Conservation (phyloP, 345 rosid genomes). For the Citrus cavaleriei region DNA sequence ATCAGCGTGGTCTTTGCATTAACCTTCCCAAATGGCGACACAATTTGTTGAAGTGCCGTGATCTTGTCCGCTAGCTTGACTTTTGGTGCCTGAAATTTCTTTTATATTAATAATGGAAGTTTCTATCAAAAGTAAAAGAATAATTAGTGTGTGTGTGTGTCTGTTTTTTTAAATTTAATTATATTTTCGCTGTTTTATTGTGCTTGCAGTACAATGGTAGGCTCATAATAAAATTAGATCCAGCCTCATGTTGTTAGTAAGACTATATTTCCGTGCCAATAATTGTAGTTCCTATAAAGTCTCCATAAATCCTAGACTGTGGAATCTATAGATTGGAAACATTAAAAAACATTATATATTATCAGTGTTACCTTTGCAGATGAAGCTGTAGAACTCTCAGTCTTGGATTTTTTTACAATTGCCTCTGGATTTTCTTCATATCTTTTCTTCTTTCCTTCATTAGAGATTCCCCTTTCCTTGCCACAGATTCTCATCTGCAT, state of each 20-base stretch:
- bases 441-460: slow-evolving; percentile 67
- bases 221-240: no score
- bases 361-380: slow-evolving; percentile 48
- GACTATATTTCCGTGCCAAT: no score
- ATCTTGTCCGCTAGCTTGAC: slow-evolving; percentile 80
- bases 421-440: slow-evolving; percentile 47
- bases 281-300: no score
- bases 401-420: slow-evolving; percentile 49
- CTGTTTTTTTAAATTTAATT: background rate
- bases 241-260: no score
- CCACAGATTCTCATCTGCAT: slow-evolving; percentile 31
- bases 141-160: no score
- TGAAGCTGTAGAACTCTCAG: slow-evolving; percentile 46
- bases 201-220: no score
- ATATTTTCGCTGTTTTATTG: background rate
- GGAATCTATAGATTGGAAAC: no score
- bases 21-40: slow-evolving; percentile 98
- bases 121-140: background rate
- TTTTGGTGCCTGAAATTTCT: slow-evolving; percentile 75
- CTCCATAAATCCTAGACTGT: no score
- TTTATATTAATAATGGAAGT: background rate
- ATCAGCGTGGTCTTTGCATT: slow-evolving; percentile 4
- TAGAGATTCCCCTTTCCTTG: slow-evolving; percentile 39
- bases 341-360: no score
- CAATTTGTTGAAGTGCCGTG: slow-evolving; percentile 92